These are phyloP conservation scores for Remersonia thermophila DNA, from an alignment of 2,329 filamentous ascomycete species.

Conservation along the genomic window DNA sequence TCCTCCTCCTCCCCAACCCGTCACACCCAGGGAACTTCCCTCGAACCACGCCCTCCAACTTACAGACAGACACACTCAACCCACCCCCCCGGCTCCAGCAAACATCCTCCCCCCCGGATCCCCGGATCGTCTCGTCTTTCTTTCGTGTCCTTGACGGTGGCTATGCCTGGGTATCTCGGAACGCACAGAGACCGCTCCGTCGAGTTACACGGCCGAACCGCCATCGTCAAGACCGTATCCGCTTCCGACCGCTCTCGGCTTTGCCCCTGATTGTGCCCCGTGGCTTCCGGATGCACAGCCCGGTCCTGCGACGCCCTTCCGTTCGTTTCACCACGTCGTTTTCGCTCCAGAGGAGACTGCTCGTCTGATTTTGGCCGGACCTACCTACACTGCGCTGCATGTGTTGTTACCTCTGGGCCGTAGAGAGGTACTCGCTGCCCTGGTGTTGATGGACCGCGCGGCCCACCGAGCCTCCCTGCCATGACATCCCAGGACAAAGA, in stretches of 20 bases:
- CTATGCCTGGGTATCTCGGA: too few relatives aligned
- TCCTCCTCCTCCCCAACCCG: too few relatives aligned
- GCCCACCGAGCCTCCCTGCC: constrained; percentile 15
- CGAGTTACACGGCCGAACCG: too few relatives aligned
- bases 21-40: constrained; percentile 5
- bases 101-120: too few relatives aligned
- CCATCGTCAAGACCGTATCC: not conserved
- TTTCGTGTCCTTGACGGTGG: too few relatives aligned
- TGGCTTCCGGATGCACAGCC: constrained; percentile 2
- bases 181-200: too few relatives aligned
- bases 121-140: too few relatives aligned
- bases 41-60: constrained; percentile 5
- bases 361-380: too few relatives aligned
- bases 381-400: constrained; percentile 11
- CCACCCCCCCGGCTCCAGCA: too few relatives aligned
- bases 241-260: not conserved
- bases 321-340: not conserved
- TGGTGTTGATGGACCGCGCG: constrained; percentile 23
- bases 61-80: too few relatives aligned
- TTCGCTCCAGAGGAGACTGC: constrained; percentile 1
- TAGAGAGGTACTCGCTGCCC: constrained; percentile 12
- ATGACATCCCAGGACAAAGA: constrained; percentile 37
- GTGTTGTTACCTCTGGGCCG: too few relatives aligned
- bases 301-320: not conserved
- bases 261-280: not conserved